Evolutionary conservation across 2,329 filamentous ascomycete species (phyloP).

Genomic region (Dactylella cylindrospora): DNA sequence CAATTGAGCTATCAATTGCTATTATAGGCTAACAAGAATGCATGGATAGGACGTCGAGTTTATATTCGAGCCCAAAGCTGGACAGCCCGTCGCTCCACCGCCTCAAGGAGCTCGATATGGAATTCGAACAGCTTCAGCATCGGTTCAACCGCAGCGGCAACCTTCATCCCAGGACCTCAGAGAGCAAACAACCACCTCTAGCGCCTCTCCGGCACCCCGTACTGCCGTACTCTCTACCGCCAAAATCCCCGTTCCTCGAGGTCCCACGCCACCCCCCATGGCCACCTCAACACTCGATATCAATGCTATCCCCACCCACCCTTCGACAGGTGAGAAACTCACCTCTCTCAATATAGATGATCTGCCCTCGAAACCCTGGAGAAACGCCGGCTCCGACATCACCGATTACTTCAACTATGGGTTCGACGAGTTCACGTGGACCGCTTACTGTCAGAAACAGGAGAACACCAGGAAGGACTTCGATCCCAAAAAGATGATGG

Average conservation of each 20-base stretch:
- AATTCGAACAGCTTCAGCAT: constrained; percentile 45
- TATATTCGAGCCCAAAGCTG: constrained; percentile 49
- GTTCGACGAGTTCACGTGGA: constrained; percentile 98
- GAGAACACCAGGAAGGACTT: constrained; percentile 75
- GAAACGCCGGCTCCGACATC: constrained; percentile 87
- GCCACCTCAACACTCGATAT: constrained; percentile 82
- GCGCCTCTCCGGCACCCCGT: constrained; percentile 46
- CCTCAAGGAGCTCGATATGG: constrained; percentile 48
- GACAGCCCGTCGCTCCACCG: constrained; percentile 47
- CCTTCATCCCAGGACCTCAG: constrained; percentile 33
- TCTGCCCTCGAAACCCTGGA: constrained; percentile 85
- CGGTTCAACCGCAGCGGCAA: constrained; percentile 33
- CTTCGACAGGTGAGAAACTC: constrained; percentile 73
- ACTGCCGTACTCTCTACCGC: constrained; percentile 50
- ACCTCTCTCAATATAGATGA: constrained; percentile 76
- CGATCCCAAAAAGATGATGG: constrained; percentile 70
- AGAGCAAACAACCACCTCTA: constrained; percentile 19
- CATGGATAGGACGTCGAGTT: constrained; percentile 48
- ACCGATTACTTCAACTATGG: constrained; percentile 99
- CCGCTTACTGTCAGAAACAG: constrained; percentile 87
- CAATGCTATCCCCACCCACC: constrained; percentile 77
- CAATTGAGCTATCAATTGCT: constrained; percentile 2
- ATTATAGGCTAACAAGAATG: constrained; percentile 1
- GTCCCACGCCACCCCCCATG: constrained; percentile 64
- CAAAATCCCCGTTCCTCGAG: constrained; percentile 53